Evolutionary conservation across 2,329 filamentous ascomycete species (phyloP), one percentile per base, ranked within the genome.

Genomic region (Zalaria sp.): DNA sequence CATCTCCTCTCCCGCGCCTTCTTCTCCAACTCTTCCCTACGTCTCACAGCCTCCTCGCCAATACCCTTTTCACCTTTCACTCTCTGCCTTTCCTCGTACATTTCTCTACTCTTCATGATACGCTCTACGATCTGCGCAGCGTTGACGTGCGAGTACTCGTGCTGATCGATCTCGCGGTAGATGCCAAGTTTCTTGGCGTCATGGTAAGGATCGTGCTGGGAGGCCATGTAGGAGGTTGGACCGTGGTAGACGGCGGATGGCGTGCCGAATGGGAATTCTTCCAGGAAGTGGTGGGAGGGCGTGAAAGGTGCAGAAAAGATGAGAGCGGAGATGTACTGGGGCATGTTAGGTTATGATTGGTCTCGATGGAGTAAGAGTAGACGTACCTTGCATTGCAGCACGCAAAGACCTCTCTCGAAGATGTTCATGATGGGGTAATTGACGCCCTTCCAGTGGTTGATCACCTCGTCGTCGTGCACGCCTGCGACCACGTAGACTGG

Each of bases 391-490:
- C 91, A 98, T 57, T 98, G 91, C 47, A 96, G 68, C 27, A 96
- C 89, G 59, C 91, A 98, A 25, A 98, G 77, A 2, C 88, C 88
- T 35, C 91, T 81, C 68, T 98, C 91, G 55, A 89, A 94, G 43
- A 94, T 88, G 67, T 96, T 98, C 91, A 98, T 98, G 65, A 98
- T 96, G 26, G 91, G 91, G 58, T 95, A 98, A 66, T 98, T 98
- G 53, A 95, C 73, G 31, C 91, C 89, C 65, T 96, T 96, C 83
- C 87, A 93, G 54, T 81, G 71, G 63, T 98, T 98, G 62, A 98
- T 93, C 46, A 93, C 87, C 49, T 82, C 78, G 59, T 98, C 91
- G 54, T 94, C 84, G 62, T 98, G 91, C 25, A 98, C 80, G 38
- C 91, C 91, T 2, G 86, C 88, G 35, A 96, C 77, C n/a, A 98